phyloP scores from a whole-genome alignment of 2,329 filamentous ascomycete genomes.

The Elsinoe batatas region DNA sequence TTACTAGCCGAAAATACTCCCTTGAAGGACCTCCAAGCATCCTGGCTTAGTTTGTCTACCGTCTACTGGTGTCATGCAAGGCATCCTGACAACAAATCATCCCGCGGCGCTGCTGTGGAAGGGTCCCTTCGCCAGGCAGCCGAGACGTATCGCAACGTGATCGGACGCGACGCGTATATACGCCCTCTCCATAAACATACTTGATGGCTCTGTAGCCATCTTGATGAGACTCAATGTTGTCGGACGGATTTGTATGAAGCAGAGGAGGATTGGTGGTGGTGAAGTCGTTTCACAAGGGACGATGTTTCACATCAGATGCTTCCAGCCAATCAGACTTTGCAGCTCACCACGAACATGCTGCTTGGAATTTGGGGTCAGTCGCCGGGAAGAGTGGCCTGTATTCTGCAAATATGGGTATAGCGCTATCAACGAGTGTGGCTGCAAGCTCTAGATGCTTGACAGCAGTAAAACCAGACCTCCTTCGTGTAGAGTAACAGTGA shows the following conservation, averaged over 20 bases:
- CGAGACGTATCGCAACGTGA: too few species aligned
- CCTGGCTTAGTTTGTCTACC: background rate
- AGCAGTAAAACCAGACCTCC: too few species aligned
- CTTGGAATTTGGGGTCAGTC: too few species aligned
- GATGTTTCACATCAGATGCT: background rate
- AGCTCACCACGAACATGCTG: background rate
- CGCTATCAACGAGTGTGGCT: background rate
- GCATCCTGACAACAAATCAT: conserved; percentile 8
- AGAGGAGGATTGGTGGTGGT: background rate
- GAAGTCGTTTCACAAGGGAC: background rate
- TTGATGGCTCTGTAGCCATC: background rate
- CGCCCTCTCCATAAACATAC: too few species aligned
- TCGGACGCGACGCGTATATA: background rate
- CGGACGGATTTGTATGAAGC: background rate
- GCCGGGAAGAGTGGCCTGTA: too few species aligned
- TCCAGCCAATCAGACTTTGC: background rate
- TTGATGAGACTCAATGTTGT: background rate
- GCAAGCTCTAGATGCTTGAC: background rate
- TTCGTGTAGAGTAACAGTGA: too few species aligned
- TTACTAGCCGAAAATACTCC: background rate
- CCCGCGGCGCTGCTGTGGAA: background rate
- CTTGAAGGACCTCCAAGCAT: background rate
- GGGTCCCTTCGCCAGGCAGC: conserved; percentile 1
- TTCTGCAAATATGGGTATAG: background rate
- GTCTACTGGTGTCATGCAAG: conserved; percentile 2